Evolutionary conservation across 176 grass and related monocot genomes (phyloP).

Genomic region (Carex pumila): DNA sequence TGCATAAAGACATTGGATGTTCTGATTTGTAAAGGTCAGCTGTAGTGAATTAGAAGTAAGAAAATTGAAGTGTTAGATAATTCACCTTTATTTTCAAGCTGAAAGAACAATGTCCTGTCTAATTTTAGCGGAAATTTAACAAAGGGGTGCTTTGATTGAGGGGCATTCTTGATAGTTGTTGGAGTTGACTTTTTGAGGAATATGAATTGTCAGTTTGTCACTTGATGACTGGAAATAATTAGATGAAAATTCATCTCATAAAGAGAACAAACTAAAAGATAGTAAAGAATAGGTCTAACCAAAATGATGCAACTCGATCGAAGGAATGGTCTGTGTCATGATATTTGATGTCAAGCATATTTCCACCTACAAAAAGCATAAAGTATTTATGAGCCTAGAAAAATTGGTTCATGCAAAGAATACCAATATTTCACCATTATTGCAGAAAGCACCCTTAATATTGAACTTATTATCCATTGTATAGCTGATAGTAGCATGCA

Average conservation of each 20-base stretch:
- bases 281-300: slow-evolving; percentile 29
- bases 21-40: slow-evolving; percentile 68
- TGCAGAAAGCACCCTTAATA: background rate
- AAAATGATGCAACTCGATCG: slow-evolving; percentile 75
- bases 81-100: background rate
- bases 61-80: slow-evolving; percentile 3
- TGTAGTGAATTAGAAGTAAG: slow-evolving; percentile 24
- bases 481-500: background rate
- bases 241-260: background rate
- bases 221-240: background rate
- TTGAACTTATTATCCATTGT: background rate
- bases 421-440: background rate
- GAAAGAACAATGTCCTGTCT: background rate
- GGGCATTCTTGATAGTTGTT: background rate
- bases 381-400: background rate
- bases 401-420: background rate
- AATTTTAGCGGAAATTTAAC: background rate
- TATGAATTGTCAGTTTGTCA: background rate
- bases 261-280: background rate
- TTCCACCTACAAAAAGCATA: slow-evolving; percentile 48
- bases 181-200: background rate
- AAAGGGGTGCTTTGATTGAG: background rate
- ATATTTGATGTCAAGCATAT: slow-evolving; percentile 98
- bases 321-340: slow-evolving; percentile 59
- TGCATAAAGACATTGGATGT: slow-evolving; percentile 74